These are phyloP conservation scores for Colletotrichum sp. DNA, from an alignment of 2,329 filamentous ascomycete genomes.

Conservation along the genomic window DNA sequence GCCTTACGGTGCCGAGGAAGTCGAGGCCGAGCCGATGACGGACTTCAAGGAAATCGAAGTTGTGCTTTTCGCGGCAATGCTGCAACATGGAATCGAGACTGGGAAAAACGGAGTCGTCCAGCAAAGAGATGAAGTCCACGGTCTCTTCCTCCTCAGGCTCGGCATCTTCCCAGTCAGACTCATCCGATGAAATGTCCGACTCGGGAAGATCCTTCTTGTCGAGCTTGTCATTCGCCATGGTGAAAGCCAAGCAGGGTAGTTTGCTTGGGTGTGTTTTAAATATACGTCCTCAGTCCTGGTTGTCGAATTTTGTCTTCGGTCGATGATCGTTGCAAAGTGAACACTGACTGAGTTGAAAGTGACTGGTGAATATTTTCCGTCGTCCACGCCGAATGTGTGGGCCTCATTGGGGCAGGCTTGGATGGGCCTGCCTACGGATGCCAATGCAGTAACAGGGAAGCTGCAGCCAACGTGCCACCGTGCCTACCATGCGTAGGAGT, in stretches of 20 bases:
- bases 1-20: slow-evolving; percentile 74
- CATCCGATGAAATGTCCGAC: slow-evolving; percentile 35
- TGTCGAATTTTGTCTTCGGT: background rate
- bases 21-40: slow-evolving; percentile 66
- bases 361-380: background rate
- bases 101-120: slow-evolving; percentile 70
- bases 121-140: slow-evolving; percentile 68
- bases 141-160: slow-evolving; percentile 69
- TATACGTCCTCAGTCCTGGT: background rate
- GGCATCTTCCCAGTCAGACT: slow-evolving; percentile 56
- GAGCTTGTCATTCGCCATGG: background rate
- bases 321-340: background rate
- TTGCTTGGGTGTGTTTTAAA: background rate
- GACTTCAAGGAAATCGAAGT: slow-evolving; percentile 69
- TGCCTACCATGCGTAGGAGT: background rate
- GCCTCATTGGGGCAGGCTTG: background rate
- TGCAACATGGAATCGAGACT: slow-evolving; percentile 69
- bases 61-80: slow-evolving; percentile 69
- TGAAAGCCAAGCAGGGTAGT: background rate
- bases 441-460: background rate
- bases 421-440: background rate
- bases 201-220: background rate
- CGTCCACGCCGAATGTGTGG: background rate
- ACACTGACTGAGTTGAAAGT: background rate
- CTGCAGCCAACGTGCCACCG: background rate